Conservation (phyloP, 1,139 yeast genomes). For the Keqinozyma sinolaborantium region DNA sequence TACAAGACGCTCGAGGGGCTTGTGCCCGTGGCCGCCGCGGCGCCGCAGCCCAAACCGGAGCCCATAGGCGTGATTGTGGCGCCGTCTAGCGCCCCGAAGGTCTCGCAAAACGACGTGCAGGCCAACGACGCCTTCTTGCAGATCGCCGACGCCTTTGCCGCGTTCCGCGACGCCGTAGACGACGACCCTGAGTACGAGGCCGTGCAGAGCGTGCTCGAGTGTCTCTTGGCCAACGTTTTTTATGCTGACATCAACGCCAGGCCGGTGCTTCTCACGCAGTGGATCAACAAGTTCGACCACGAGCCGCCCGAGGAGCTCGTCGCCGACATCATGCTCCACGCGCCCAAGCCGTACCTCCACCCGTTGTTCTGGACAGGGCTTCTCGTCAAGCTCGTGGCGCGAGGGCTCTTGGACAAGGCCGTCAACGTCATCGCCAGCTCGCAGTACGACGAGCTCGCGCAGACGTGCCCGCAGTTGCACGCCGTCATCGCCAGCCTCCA, state of each 20-base stretch:
- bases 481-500: slow-evolving; percentile 48
- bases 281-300: slow-evolving; percentile 68
- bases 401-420: slow-evolving; percentile 65
- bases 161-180: slow-evolving; percentile 16
- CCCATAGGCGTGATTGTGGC: slow-evolving; percentile 33
- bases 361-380: slow-evolving; percentile 62
- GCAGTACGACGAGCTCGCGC: slow-evolving; percentile 34
- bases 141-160: slow-evolving; percentile 20
- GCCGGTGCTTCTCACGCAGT: slow-evolving; percentile 46
- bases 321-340: slow-evolving; percentile 39
- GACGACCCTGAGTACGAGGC: slow-evolving; percentile 15
- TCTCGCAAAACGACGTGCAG: slow-evolving; percentile 8
- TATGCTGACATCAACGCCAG: slow-evolving; percentile 35
- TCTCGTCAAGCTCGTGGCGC: slow-evolving; percentile 50
- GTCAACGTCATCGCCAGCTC: slow-evolving; percentile 42
- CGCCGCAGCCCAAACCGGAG: slow-evolving; percentile 19
- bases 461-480: slow-evolving; percentile 23
- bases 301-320: slow-evolving; percentile 52
- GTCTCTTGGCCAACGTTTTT: slow-evolving; percentile 54
- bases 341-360: slow-evolving; percentile 48
- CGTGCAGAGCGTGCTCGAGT: slow-evolving; percentile 49
- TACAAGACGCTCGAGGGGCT: slow-evolving; percentile 34
- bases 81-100: slow-evolving; percentile 10
- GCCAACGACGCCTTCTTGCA: slow-evolving; percentile 26
- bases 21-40: slow-evolving; percentile 11